Evolutionary conservation across 192 early-diverging fungal genomes (phyloP).

Genomic region (Coemansia sp.): DNA sequence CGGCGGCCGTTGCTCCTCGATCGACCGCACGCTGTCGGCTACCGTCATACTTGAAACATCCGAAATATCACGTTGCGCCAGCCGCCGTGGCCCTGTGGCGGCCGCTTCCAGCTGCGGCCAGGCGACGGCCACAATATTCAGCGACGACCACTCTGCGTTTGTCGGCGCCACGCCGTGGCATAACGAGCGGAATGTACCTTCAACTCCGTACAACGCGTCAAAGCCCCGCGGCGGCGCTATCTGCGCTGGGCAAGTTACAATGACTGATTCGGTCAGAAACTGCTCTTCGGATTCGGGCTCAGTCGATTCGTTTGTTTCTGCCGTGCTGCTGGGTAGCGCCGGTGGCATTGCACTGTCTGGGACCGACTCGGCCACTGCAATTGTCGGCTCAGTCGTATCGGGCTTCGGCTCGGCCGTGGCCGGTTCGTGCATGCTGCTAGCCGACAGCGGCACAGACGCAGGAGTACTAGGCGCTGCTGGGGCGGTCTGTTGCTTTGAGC

Average conservation of each 20-base stretch:
- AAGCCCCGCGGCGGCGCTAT: slow-evolving; percentile 25
- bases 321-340: not conserved
- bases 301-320: not conserved
- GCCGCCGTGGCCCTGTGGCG: slow-evolving; percentile 17
- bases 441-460: not conserved
- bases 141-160: slow-evolving; percentile 50
- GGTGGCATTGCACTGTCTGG: not conserved
- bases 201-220: slow-evolving; percentile 27
- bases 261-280: slow-evolving; percentile 32
- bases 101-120: slow-evolving; percentile 46
- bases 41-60: slow-evolving; percentile 39
- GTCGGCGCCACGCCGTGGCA: slow-evolving; percentile 39
- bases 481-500: not conserved
- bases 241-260: slow-evolving; percentile 24
- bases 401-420: not conserved
- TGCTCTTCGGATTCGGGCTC: slow-evolving; percentile 13
- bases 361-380: too few species aligned
- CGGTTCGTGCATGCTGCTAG: not conserved
- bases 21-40: slow-evolving; percentile 24
- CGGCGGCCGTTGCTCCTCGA: slow-evolving; percentile 30
- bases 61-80: slow-evolving; percentile 40
- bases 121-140: slow-evolving; percentile 44
- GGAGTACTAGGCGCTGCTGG: not conserved
- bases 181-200: slow-evolving; percentile 38
- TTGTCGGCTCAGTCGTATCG: not conserved